Base-by-base conservation (phyloP, 345 rosid species). In the Arabis alpina region DNA sequence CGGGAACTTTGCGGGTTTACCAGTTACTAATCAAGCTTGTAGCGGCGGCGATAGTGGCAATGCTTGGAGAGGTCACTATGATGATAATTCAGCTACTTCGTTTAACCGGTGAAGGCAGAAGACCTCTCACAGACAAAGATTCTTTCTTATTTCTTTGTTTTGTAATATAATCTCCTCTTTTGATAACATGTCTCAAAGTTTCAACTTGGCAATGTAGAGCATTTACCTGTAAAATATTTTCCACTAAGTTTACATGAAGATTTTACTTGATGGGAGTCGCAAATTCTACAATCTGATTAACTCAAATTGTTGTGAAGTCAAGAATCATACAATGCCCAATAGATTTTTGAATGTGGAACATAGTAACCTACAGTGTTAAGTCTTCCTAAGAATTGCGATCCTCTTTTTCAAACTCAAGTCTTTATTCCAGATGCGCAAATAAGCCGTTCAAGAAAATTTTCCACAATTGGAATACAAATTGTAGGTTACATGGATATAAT, bases 21-120 rank as follows among this genome's bases (percentile, higher is more conserved):
- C 90, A 0, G 78, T 79, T 59, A 81, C 86, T 28, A 87, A 89
- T 69, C 92, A 85, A 78, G 90, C 90, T 15, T 87, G 92, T 61
- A 91, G 97, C 65, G 93, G 93, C 9, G 85, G 86, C 7, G 90
- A 88, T 71, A 84, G 90, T 14, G 96, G 90, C 51, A 88, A 87
- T 49, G 91, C 86, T 8, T 91, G 96, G 97, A 86, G 88, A 71
- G 87, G 85, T 51, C 96, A 87, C 19, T 84, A 80, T 13, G 93
- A 87, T 43, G 93, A 91, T 61, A 87, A 79, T 79, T 84, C 93
- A 1, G 89, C 95, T 45, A 87, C 87, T 23, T 91, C 97, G 13
- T 88, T 88, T 75, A 86, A 88, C 74, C 76, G 91, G 80, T 91
- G 68, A 81, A 47, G 27, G 37, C 54, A 32, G 40, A 69, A 53